Base-by-base conservation (phyloP, 805 yeast species). In the Ogataea pilisensis region DNA sequence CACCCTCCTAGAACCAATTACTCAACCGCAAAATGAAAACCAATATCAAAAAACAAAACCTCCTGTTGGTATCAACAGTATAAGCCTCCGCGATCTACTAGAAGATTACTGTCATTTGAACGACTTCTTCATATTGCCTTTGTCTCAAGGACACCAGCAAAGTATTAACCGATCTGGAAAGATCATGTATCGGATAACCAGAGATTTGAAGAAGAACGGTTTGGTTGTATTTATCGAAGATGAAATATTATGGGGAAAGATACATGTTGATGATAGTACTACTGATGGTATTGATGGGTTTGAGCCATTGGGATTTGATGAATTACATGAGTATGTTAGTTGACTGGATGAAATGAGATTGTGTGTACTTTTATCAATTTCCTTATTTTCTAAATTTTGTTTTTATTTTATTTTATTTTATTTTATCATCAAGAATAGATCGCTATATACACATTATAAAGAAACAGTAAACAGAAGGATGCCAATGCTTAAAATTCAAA, bases 211-310 rank as follows among this genome's bases (percentile, higher is more conserved):
- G 19, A 58, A 50, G 5, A 14, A 17, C 5, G 66, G 70, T 0
- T 12, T 70, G 30, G 12, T 49, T 29, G 67, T 75, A 13, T 85
- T 75, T 46, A 69, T 85, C 6, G 73, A 73, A 27, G 80, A 80
- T 34, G 90, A 87, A 49, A 80, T 85, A 2, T 50, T 88, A 19
- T 87, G 45, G 51, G 56, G 43, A n/a, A n/a, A n/a, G n/a, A n/a
- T n/a, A n/a, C n/a, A n/a, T n/a, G n/a, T n/a, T n/a, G n/a, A n/a
- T n/a, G n/a, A n/a, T n/a, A n/a, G n/a, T n/a, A n/a, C n/a, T n/a
- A n/a, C n/a, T n/a, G n/a, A n/a, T n/a, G n/a, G n/a, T n/a, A n/a
- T n/a, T n/a, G 63, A 50, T 2, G 56, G 48, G 4, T 78, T 60
- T 55, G 63, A 58, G 38, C 83, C 85, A 1, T 55, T 72, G 3